Percentiles rank a stretch among this genome's conserved stretches.
These are phyloP conservation scores for Aspergillus ostianus DNA, from an alignment of 495 filamentous ascomycete species.

Conservation along the genomic window DNA sequence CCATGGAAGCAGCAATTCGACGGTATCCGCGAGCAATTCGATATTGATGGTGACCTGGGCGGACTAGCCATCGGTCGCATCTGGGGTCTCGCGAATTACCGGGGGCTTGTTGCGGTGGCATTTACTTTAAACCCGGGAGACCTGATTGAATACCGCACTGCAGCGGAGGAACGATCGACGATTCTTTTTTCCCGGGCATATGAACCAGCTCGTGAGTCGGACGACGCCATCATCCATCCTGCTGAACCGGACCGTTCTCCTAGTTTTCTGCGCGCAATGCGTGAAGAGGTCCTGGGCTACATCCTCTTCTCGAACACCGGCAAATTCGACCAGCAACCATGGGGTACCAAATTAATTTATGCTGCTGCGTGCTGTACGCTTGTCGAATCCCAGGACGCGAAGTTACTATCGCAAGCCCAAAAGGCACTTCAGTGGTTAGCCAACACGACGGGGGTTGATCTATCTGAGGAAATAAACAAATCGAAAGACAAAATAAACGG, in stretches of 20 bases:
- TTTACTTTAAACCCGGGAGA: conserved; percentile 51
- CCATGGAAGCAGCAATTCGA: conserved; percentile 36
- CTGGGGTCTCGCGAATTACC: conserved; percentile 51
- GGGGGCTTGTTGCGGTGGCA: conserved; percentile 38
- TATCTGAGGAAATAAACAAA: conserved; percentile 31
- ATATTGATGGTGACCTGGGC: conserved; percentile 44
- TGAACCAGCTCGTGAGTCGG: conserved; percentile 1
- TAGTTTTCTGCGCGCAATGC: conserved; percentile 16
- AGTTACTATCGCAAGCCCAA: conserved; percentile 27
- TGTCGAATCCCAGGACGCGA: conserved; percentile 24
- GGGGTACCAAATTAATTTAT: conserved; percentile 36
- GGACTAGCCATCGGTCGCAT: conserved; percentile 40
- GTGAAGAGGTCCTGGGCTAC: conserved; percentile 28
- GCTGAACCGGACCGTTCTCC: conserved; percentile 7
- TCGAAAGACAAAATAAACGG: conserved; percentile 21
- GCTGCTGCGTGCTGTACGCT: conserved; percentile 40
- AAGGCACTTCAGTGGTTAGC: conserved; percentile 31
- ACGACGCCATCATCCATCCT: conserved; percentile 16
- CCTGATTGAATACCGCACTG: conserved; percentile 49
- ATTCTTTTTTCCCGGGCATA: conserved; percentile 36
- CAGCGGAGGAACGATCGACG: conserved; percentile 34
- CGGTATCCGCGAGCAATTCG: conserved; percentile 40
- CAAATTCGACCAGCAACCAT: conserved; percentile 7
- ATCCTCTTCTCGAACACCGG: conserved; percentile 25
- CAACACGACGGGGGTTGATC: conserved; percentile 24